Conservation (phyloP, 129 eudicot genomes). For the Tagetes erecta region DNA sequence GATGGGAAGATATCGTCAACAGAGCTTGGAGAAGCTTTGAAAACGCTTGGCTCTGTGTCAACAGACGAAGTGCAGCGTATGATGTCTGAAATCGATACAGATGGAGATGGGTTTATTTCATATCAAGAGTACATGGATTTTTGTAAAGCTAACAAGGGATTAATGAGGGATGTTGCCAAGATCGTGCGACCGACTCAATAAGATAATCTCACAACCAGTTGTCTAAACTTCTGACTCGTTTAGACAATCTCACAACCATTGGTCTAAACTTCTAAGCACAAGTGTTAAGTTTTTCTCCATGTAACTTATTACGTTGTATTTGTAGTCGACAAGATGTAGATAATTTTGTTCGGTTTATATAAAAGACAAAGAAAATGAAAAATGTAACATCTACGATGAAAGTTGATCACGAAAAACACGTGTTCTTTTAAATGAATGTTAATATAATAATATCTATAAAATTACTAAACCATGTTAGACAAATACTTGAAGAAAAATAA, state of each 20-base stretch:
- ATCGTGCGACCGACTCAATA: constrained; percentile 42
- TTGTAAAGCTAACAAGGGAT: constrained; percentile 66
- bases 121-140: constrained; percentile 68
- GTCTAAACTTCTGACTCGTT: not conserved
- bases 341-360: not conserved
- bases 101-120: constrained; percentile 82
- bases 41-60: constrained; percentile 64
- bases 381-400: constrained; percentile 5
- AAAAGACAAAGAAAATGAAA: not conserved
- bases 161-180: constrained; percentile 87
- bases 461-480: no score
- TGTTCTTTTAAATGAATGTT: no score
- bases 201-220: not conserved
- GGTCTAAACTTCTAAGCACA: not conserved
- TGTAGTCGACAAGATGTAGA: constrained; percentile 13
- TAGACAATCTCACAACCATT: not conserved
- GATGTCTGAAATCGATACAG: constrained; percentile 82
- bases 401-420: not conserved
- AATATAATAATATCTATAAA: no score
- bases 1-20: constrained; percentile 79
- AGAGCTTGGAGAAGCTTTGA: constrained; percentile 88
- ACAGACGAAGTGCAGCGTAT: constrained; percentile 60
- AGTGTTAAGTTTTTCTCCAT: constrained; percentile 1
- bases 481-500: no score
- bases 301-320: constrained; percentile 25